A percentile compares a stretch with the other conserved stretches of the same genome.
Conservation (phyloP, 768 basidiomycete species). For the Leccinum boreale region DNA sequence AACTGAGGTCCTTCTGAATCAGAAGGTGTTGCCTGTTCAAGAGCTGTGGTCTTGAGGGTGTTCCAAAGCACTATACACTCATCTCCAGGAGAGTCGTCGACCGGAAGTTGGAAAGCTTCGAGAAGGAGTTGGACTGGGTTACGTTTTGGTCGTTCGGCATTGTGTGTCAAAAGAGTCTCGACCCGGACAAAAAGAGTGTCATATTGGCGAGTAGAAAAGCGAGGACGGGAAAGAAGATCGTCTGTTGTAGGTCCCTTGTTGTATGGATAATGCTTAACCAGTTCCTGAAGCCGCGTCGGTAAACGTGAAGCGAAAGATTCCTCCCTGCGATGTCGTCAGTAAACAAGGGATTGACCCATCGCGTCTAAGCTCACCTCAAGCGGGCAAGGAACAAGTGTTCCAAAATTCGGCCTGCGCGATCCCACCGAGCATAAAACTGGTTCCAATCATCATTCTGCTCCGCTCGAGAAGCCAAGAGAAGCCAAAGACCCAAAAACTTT, state of each 20-base stretch:
- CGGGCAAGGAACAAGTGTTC: conserved; percentile 76
- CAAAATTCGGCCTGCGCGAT: conserved; percentile 63
- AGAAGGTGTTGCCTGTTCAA: conserved; percentile 24
- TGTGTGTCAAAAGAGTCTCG: conserved; percentile 47
- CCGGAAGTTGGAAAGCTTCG: conserved; percentile 52
- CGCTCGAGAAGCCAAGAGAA: conserved; percentile 49
- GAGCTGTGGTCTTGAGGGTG: conserved; percentile 43
- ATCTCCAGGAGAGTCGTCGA: conserved; percentile 31
- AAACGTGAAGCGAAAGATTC: conserved; percentile 53
- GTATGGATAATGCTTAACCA: conserved; percentile 71
- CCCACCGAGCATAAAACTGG: conserved; percentile 72
- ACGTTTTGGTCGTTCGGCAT: conserved; percentile 36
- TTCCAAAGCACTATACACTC: conserved; percentile 51
- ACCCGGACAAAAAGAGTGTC: conserved; percentile 68
- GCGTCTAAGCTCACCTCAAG: conserved; percentile 50
- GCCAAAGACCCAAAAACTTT: conserved; percentile 72
- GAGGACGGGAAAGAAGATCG: conserved; percentile 56
- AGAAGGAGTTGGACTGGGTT: conserved; percentile 59
- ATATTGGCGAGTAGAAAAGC: conserved; percentile 62
- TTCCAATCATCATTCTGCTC: conserved; percentile 56
- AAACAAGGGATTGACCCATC: background rate
- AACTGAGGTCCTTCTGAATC: conserved; percentile 37
- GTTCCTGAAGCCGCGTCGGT: conserved; percentile 68
- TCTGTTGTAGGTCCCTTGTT: conserved; percentile 30
- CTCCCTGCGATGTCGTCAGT: conserved; percentile 41